These are phyloP conservation scores for Histomonas meleagridis DNA, from an alignment of 208 protist genomes.

Conservation along the genomic window DNA sequence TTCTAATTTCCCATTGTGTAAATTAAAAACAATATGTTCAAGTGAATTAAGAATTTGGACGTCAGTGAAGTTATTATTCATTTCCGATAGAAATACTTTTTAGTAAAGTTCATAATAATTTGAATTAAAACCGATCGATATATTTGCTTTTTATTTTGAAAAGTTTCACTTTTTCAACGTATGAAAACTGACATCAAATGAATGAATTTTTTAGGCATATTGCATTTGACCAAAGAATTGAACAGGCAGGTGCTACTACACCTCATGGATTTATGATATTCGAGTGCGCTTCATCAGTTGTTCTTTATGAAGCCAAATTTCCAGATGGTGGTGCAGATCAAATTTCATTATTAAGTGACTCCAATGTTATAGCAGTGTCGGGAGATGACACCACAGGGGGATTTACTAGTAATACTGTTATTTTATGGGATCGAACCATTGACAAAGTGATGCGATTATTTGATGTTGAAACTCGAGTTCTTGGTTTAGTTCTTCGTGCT, in stretches of 20 bases:
- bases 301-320: background rate
- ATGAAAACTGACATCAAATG: no score
- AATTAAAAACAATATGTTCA: no score
- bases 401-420: background rate
- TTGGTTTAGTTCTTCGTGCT: background rate
- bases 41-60: no score
- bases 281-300: background rate
- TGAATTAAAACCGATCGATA: no score
- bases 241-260: background rate
- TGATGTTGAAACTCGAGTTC: background rate
- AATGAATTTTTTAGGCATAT: no score
- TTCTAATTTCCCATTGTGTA: no score
- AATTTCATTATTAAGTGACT: conserved; percentile 12
- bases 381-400: background rate
- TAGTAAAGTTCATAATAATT: no score
- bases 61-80: no score
- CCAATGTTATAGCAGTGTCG: background rate
- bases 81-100: no score
- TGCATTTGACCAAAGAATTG: background rate
- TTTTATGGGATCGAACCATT: background rate
- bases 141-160: no score
- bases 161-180: no score
- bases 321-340: background rate
- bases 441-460: background rate
- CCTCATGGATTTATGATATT: background rate